These are phyloP conservation scores for Geotrichum armillariae DNA, from an alignment of 1,139 yeast species.

Conservation along the genomic window DNA sequence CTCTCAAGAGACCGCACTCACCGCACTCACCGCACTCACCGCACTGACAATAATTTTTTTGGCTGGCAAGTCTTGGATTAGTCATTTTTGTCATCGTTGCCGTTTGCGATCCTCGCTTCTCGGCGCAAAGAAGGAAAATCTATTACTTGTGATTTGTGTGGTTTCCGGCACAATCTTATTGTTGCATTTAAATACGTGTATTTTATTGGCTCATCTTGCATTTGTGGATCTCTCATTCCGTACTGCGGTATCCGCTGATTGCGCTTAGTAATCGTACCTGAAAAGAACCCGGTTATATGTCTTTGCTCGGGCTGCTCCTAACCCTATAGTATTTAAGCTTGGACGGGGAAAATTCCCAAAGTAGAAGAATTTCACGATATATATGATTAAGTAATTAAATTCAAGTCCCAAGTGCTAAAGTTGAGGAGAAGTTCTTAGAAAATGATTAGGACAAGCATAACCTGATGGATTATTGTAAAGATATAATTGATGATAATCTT, in stretches of 20 bases:
- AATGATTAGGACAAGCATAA: conserved; percentile 88
- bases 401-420: neutral
- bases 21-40: too few relatives aligned
- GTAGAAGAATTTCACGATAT: neutral
- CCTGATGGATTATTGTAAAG: conserved; percentile 78
- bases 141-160: too few relatives aligned
- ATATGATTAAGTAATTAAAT: neutral
- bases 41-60: too few relatives aligned
- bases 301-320: neutral
- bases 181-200: too few relatives aligned
- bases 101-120: too few relatives aligned
- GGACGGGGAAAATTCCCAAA: neutral
- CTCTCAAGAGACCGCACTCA: too few relatives aligned
- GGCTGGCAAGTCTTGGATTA: too few relatives aligned
- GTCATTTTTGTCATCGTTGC: too few relatives aligned
- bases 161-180: too few relatives aligned
- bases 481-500: conserved; percentile 86
- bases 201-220: conserved; percentile 3
- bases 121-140: too few relatives aligned
- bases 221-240: conserved; percentile 1
- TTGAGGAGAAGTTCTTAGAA: conserved; percentile 48
- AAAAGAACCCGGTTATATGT: neutral
- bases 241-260: neutral
- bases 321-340: neutral
- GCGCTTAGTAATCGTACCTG: neutral